These are phyloP conservation scores for Saururus chinensis DNA, from an alignment of 164 flowering plant species.

Conservation along the genomic window DNA sequence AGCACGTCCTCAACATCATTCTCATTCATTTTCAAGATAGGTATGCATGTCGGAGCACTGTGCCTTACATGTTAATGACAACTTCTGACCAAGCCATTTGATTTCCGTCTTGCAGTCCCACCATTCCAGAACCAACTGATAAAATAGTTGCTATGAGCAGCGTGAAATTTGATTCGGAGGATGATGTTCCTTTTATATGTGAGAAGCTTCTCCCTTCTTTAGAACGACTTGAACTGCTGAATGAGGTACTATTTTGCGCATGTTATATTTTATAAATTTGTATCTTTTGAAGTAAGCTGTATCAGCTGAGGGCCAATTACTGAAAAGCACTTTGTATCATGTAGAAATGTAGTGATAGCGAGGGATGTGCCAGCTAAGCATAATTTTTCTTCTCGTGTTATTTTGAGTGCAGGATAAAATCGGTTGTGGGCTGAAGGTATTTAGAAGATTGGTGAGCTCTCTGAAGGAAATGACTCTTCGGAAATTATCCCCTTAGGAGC, in stretches of 20 bases:
- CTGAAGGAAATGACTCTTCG: slow-evolving; percentile 63
- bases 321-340: no score
- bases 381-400: not conserved
- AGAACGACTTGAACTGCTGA: slow-evolving; percentile 68
- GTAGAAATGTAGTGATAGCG: not conserved
- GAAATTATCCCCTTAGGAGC: slow-evolving; percentile 18
- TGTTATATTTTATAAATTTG: not conserved
- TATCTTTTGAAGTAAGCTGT: no score
- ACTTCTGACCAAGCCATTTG: not conserved
- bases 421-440: slow-evolving; percentile 63
- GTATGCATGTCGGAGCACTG: slow-evolving; percentile 21
- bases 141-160: slow-evolving; percentile 22
- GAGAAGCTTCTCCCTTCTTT: slow-evolving; percentile 47
- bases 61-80: not conserved
- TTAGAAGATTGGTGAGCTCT: slow-evolving; percentile 56
- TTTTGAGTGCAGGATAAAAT: slow-evolving; percentile 46
- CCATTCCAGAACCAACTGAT: slow-evolving; percentile 8
- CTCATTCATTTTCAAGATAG: slow-evolving; percentile 68
- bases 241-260: slow-evolving; percentile 46
- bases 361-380: not conserved
- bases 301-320: no score
- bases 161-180: slow-evolving; percentile 19
- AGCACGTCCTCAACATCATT: slow-evolving; percentile 61
- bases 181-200: slow-evolving; percentile 36
- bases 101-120: slow-evolving; percentile 17